phyloP scores from a whole-genome alignment of 2,329 filamentous ascomycete species.

The Trichoderma gracile region DNA sequence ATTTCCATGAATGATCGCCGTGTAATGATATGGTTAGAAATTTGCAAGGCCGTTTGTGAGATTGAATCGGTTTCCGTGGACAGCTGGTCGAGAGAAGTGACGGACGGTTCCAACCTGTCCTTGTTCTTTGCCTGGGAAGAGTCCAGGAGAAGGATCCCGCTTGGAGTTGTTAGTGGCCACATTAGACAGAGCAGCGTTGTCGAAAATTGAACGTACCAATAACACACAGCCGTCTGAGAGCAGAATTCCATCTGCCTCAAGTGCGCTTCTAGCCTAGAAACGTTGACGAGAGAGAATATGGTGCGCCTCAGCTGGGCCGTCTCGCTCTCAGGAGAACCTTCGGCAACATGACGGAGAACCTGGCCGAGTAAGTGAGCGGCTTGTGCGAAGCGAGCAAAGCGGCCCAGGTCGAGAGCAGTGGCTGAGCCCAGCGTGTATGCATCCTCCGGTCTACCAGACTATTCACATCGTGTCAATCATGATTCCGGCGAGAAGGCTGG shows the following conservation, averaged over 20 bases:
- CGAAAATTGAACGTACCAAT: background rate
- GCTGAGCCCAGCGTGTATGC: slow-evolving; percentile 15
- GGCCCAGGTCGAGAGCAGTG: slow-evolving; percentile 15
- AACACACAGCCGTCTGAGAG: slow-evolving; percentile 23
- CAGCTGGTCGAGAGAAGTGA: slow-evolving; percentile 2
- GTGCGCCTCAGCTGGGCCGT: slow-evolving; percentile 27
- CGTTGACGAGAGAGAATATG: slow-evolving; percentile 23
- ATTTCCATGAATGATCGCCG: background rate
- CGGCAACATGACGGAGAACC: slow-evolving; percentile 10
- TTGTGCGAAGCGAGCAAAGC: slow-evolving; percentile 26
- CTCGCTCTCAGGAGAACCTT: slow-evolving; percentile 10
- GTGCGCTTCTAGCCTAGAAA: slow-evolving; percentile 13
- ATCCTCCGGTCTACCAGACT: slow-evolving; percentile 16
- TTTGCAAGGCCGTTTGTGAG: slow-evolving; percentile 7
- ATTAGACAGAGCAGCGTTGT: too few species aligned
- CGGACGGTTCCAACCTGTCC: background rate
- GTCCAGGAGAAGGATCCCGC: slow-evolving; percentile 16
- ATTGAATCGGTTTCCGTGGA: slow-evolving; percentile 11
- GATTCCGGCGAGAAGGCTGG: too few species aligned
- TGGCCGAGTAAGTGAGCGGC: slow-evolving; percentile 26
- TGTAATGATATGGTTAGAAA: background rate
- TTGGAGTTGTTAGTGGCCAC: background rate
- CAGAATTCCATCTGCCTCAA: slow-evolving; percentile 23
- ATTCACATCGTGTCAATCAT: background rate
- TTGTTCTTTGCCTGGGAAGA: background rate